A percentile compares a stretch with the other conserved stretches of the same genome.
These are phyloP conservation scores for Lachnellula suecica DNA, from an alignment of 2,329 filamentous ascomycete genomes.

Conservation along the genomic window DNA sequence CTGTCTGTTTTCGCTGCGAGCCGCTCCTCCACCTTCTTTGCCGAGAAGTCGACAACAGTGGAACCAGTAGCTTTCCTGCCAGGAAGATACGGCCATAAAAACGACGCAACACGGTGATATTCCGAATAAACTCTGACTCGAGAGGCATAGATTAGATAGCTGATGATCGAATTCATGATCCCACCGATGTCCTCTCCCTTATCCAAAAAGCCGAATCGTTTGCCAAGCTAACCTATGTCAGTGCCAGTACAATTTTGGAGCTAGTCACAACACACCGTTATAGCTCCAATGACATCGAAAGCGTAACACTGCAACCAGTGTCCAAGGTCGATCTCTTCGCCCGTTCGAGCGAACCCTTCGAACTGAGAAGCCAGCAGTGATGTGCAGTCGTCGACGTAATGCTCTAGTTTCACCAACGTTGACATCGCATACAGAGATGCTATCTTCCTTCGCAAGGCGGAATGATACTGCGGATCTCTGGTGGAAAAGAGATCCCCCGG, in stretches of 20 bases:
- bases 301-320: constrained; percentile 43
- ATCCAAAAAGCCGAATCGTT: constrained; percentile 42
- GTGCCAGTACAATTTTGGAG: neutral
- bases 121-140: neutral
- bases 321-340: neutral
- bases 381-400: neutral
- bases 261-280: constrained; percentile 31
- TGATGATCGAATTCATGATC: neutral
- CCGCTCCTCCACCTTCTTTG: too few species aligned
- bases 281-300: constrained; percentile 48
- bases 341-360: neutral
- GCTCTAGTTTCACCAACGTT: neutral
- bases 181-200: constrained; percentile 39
- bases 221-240: constrained; percentile 20
- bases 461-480: constrained; percentile 36
- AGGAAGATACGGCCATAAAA: too few species aligned
- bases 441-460: neutral
- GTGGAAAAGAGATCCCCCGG: constrained; percentile 35
- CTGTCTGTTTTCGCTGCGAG: too few species aligned
- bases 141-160: neutral
- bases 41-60: too few species aligned
- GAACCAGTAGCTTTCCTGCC: too few species aligned
- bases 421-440: neutral
- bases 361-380: neutral
- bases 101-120: neutral